Base-by-base conservation (phyloP, 192 early-diverging fungal species). In the Backusella australiensis region DNA sequence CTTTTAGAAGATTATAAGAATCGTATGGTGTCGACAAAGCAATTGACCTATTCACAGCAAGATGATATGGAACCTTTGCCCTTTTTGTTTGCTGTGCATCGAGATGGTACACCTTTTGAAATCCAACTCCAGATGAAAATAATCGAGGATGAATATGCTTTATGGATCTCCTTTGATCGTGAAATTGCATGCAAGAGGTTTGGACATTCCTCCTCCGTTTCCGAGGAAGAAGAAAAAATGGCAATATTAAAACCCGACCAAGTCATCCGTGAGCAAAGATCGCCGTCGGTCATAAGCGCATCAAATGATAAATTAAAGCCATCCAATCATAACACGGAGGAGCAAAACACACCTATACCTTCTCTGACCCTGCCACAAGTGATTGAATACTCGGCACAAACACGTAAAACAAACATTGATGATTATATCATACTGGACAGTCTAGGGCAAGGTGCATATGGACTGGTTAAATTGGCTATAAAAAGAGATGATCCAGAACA, bases 391-490 rank as follows among this genome's bases (percentile, higher is more conserved):
- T 89, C 85, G 34, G 85, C 86, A 19, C 78, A 86, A 46, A 88
- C 85, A 8, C 52, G 75, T 11, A 39, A 23, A 34, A 85, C 73
- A 41, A 69, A 44, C 26, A 89, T 92, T 73, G 74, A 85, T 46
- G 89, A 93, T 46, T 94, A 89, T 77, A 80, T 87, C 7, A 90
- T 89, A 65, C 52, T 92, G 0, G 82, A 86, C 46, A 79, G 79
- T 2, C 75, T 95, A n/a, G 94, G 94, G 19, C 80, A 86, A 74
- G 93, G 93, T 32, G 90, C 92, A 21, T 93, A 92, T 73, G 92
- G 91, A 7, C 80, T 91, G 67, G 94, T 95, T 36, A 86, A 89
- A 67, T 78, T 89, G 12, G 91, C 86, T 32, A 77, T 77, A 14
- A 80, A 86, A 39, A 87, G 84, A 46, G 72, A 72, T 15, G 89